Evolutionary conservation across 305 asterid genomes (phyloP).

Genomic region (Fraxinus greggii): DNA sequence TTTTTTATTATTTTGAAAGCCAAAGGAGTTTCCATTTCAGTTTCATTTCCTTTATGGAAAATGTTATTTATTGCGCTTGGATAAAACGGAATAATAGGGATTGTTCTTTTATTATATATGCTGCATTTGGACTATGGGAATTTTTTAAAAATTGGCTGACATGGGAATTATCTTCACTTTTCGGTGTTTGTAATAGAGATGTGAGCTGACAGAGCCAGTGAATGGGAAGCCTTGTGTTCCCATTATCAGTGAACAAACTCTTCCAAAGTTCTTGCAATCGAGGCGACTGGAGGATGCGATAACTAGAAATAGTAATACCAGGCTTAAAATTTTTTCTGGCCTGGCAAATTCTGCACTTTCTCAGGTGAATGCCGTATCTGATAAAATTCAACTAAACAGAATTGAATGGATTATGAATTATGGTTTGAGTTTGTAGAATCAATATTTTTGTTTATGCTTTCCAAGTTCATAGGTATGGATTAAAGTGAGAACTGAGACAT

Average conservation of each 20-base stretch:
- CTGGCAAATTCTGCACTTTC: slow-evolving; percentile 64
- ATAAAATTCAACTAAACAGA: neutral
- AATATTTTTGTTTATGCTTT: neutral
- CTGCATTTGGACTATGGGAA: neutral
- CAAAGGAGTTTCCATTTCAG: neutral
- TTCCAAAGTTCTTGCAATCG: slow-evolving; percentile 62
- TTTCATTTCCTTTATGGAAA: neutral
- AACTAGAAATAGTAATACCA: slow-evolving; percentile 32
- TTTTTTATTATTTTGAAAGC: neutral
- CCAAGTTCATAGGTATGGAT: slow-evolving; percentile 10
- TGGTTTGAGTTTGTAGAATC: neutral
- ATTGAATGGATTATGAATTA: neutral
- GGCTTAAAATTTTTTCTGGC: slow-evolving; percentile 74
- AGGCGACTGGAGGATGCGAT: slow-evolving; percentile 49
- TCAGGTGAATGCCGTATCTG: slow-evolving; percentile 44
- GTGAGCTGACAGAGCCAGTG: slow-evolving; percentile 56
- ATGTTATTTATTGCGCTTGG: neutral
- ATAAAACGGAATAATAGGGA: neutral
- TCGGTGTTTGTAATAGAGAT: slow-evolving; percentile 44
- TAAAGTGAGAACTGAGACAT: neutral
- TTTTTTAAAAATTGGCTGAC: neutral
- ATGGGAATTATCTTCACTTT: slow-evolving; percentile 14
- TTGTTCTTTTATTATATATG: neutral
- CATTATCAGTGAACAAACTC: slow-evolving; percentile 52
- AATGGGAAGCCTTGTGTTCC: slow-evolving; percentile 76